Evolutionary conservation across 2,329 filamentous ascomycete genomes (phyloP), one percentile per base, ranked within the genome.

Genomic region (Exutisphaerella laricina): DNA sequence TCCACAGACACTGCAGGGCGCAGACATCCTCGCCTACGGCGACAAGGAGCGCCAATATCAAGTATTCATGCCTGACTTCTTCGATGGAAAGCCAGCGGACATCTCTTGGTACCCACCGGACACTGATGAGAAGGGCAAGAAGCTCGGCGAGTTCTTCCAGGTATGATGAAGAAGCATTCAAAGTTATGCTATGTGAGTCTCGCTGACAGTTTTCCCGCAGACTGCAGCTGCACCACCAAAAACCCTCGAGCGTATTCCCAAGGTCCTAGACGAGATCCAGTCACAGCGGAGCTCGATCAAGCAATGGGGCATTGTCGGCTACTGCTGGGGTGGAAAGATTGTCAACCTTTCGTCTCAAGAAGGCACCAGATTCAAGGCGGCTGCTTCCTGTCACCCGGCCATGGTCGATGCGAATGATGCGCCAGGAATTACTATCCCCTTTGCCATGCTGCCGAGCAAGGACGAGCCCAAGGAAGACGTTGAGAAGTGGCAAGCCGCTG

Each of bases 21-120:
- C 78, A 50, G 78, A 82, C 53, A 80, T 81, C 56, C 72, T 81
- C 30, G 74, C 78, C 20, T 65, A 68, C 53, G 68, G 72, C 23
- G 72, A 82, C 74, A 84, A 85, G 79, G 66, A 77, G 70, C 63
- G 72, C 46, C 79, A 85, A 59, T 92, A 94, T 72, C 81, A 80
- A 55, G 85, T 95, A 54, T 88, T 89, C 68, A 89, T 96, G 51
- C 89, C 89, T 30, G 89, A 96, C 69, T 90, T 86, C 75, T 94
- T 95, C 71, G 77, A 85, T 47, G 88, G 86, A 62, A 74, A 78
- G 53, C 84, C 86, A 25, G 78, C 73, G 47, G 74, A 77, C 53
- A 77, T 80, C 31, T 48, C 42, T 18, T 48, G 45, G 48, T 55
- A 51, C 39, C 57, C 57, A 43, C 77, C 77, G 12, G 69, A 78